Percentiles rank a stretch among this genome's conserved stretches.
These are phyloP conservation scores for Pulchroboletus neoregius DNA, from an alignment of 1,284 basidiomycete genomes.

Conservation along the genomic window DNA sequence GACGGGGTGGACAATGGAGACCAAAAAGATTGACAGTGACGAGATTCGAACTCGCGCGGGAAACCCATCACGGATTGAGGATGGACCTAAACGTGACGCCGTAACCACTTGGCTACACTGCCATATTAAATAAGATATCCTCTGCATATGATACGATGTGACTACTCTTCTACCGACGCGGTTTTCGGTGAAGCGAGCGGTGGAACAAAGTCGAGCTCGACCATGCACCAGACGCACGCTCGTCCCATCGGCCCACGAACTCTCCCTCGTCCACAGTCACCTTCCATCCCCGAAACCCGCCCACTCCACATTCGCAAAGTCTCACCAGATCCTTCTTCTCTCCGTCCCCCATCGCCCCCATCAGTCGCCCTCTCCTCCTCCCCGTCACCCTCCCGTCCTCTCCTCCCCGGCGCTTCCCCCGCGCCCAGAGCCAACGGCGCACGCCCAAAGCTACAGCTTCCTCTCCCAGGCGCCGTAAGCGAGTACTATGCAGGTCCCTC, in stretches of 20 bases:
- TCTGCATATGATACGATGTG: no score
- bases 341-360: slow-evolving; percentile 36
- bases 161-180: no score
- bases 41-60: slow-evolving; percentile 62
- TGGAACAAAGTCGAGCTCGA: slow-evolving; percentile 17
- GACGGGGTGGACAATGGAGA: slow-evolving; percentile 11
- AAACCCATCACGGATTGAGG: slow-evolving; percentile 53
- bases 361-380: slow-evolving; percentile 34
- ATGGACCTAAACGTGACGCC: slow-evolving; percentile 54
- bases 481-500: slow-evolving; percentile 33
- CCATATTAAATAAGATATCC: slow-evolving; percentile 27
- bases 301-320: slow-evolving; percentile 43
- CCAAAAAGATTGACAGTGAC: slow-evolving; percentile 46
- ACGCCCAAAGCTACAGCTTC: slow-evolving; percentile 32
- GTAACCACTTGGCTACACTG: slow-evolving; percentile 63
- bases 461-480: slow-evolving; percentile 28
- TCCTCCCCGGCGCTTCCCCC: slow-evolving; percentile 27
- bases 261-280: slow-evolving; percentile 46
- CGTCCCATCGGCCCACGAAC: slow-evolving; percentile 61
- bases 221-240: slow-evolving; percentile 38
- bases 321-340: slow-evolving; percentile 28
- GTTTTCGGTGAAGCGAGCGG: neutral
- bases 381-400: slow-evolving; percentile 31
- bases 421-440: slow-evolving; percentile 20
- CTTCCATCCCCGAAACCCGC: slow-evolving; percentile 37